Evolutionary conservation across 1,139 yeast genomes (phyloP).

Genomic region (Scheffersomyces cryptocercus): DNA sequence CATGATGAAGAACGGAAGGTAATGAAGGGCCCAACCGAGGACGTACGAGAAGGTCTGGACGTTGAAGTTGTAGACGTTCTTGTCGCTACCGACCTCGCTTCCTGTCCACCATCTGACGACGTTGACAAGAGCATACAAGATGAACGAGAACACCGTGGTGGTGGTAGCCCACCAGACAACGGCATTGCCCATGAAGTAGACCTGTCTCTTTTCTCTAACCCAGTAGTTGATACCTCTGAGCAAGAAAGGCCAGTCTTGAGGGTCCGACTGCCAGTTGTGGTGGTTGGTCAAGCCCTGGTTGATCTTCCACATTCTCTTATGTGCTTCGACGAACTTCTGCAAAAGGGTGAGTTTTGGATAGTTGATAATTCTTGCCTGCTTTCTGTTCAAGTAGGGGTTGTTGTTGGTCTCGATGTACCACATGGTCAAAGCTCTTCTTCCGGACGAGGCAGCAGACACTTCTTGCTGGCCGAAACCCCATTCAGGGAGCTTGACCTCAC

Average conservation of each 20-base stretch:
- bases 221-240: constrained; percentile 94
- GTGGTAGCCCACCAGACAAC: constrained; percentile 89
- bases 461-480: constrained; percentile 99
- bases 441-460: constrained; percentile 87
- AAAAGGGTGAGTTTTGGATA: constrained; percentile 67
- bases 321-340: constrained; percentile 74
- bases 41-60: constrained; percentile 66
- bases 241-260: constrained; percentile 86
- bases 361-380: constrained; percentile 38
- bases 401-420: constrained; percentile 89
- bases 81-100: constrained; percentile 44
- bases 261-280: constrained; percentile 87
- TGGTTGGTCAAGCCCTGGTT: constrained; percentile 83
- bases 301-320: constrained; percentile 87
- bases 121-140: constrained; percentile 52
- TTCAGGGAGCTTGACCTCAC: constrained; percentile 80
- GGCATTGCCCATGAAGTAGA: constrained; percentile 89
- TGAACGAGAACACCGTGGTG: constrained; percentile 55
- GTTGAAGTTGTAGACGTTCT: constrained; percentile 69
- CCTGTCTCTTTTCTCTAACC: constrained; percentile 74
- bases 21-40: constrained; percentile 84
- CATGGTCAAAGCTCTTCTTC: constrained; percentile 67
- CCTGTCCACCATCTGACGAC: constrained; percentile 80
- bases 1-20: constrained; percentile 88
- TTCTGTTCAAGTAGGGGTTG: constrained; percentile 31